A percentile compares a stretch with the other conserved stretches of the same genome.
Conservation (phyloP, 1,284 basidiomycete genomes). For the Ceratobasidium sp. region DNA sequence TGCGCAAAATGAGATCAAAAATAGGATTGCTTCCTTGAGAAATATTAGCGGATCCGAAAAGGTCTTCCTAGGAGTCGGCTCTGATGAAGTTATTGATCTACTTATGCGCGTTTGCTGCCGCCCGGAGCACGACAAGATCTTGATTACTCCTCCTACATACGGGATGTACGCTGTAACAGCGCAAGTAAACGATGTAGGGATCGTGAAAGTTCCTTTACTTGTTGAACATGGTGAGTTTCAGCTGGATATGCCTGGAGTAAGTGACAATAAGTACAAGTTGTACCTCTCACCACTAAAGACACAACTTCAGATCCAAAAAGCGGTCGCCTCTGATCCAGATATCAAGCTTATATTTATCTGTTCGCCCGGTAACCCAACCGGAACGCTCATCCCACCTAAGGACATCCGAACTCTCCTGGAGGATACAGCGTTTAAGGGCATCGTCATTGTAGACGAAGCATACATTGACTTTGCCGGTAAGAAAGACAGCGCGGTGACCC, state of each 20-base stretch:
- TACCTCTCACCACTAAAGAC: neutral
- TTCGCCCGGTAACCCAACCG: slow-evolving; percentile 97
- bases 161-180: slow-evolving; percentile 98
- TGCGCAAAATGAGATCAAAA: slow-evolving; percentile 83
- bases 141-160: slow-evolving; percentile 95
- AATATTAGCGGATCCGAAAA: slow-evolving; percentile 75
- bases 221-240: slow-evolving; percentile 83
- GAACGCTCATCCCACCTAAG: slow-evolving; percentile 83
- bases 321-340: slow-evolving; percentile 72
- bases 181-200: slow-evolving; percentile 91
- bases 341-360: slow-evolving; percentile 96
- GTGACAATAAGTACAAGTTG: slow-evolving; percentile 52
- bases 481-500: slow-evolving; percentile 70
- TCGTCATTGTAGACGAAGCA: slow-evolving; percentile 96
- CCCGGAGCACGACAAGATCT: slow-evolving; percentile 84
- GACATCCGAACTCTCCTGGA: slow-evolving; percentile 82
- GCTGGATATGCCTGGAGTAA: slow-evolving; percentile 79
- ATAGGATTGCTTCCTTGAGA: slow-evolving; percentile 78
- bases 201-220: slow-evolving; percentile 85
- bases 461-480: slow-evolving; percentile 92
- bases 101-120: slow-evolving; percentile 90
- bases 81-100: slow-evolving; percentile 96
- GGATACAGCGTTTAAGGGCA: slow-evolving; percentile 86
- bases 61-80: slow-evolving; percentile 96
- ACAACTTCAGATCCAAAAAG: slow-evolving; percentile 73